phyloP scores from a whole-genome alignment of 2,329 filamentous ascomycete species.

The Trichoderma afroharzianum region DNA sequence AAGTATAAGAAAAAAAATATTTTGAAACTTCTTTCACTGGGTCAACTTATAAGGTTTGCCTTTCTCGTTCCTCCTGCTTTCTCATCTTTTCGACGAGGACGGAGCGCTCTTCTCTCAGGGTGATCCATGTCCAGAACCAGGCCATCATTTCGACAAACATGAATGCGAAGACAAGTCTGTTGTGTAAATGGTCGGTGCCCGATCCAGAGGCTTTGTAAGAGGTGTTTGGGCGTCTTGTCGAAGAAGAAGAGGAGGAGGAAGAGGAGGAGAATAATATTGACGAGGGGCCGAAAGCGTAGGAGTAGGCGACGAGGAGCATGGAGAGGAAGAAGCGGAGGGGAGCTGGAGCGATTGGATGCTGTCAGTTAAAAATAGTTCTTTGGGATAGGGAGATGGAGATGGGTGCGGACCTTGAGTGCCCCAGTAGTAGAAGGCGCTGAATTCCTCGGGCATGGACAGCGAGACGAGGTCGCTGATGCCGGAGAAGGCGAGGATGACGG shows the following conservation, averaged over 20 bases:
- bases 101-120: conserved; percentile 61
- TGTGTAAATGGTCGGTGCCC: conserved; percentile 70
- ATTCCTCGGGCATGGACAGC: conserved; percentile 64
- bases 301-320: conserved; percentile 59
- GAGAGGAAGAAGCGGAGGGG: conserved; percentile 64
- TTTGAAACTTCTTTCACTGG: background rate
- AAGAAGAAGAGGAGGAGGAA: conserved; percentile 21
- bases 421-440: conserved; percentile 62
- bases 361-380: conserved; percentile 11
- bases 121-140: conserved; percentile 85
- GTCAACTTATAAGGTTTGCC: background rate
- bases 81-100: conserved; percentile 40
- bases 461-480: conserved; percentile 63
- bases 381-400: conserved; percentile 25
- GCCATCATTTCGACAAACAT: conserved; percentile 76
- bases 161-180: conserved; percentile 80
- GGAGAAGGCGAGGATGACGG: conserved; percentile 60
- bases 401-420: conserved; percentile 57
- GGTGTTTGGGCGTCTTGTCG: conserved; percentile 28
- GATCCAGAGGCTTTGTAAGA: conserved; percentile 34
- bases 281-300: conserved; percentile 56
- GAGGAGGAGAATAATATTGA: conserved; percentile 39
- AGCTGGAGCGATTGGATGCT: conserved; percentile 33
- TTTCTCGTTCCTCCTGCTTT: conserved; percentile 21
- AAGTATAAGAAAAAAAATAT: background rate